Evolutionary conservation across 164 flowering plant genomes (phyloP).

Genomic region (Stephania yunnanensis): DNA sequence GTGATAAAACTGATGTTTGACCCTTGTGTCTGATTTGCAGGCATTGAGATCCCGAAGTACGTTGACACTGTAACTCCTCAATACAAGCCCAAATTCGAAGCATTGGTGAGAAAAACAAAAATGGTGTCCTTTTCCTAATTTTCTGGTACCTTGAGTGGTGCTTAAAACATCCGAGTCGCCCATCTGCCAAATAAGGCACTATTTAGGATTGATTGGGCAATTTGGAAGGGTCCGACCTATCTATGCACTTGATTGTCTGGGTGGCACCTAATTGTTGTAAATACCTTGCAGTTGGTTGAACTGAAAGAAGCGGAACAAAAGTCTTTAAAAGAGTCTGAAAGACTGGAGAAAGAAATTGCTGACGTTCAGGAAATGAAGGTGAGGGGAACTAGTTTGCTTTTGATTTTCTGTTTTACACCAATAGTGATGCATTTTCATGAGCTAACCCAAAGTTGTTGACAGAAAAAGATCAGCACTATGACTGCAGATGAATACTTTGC

Average conservation of each 20-base stretch:
- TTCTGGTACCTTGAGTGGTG: not conserved
- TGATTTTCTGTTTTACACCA: not conserved
- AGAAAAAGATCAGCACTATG: constrained; percentile 89
- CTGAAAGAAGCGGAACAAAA: constrained; percentile 82
- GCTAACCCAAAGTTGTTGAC: constrained; percentile 13
- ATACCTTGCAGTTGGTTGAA: constrained; percentile 59
- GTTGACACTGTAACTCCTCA: constrained; percentile 88
- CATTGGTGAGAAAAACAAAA: constrained; percentile 48
- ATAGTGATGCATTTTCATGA: not conserved
- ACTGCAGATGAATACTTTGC: constrained; percentile 90
- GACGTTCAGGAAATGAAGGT: constrained; percentile 94
- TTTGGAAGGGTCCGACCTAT: too few relatives aligned
- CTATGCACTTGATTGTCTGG: not conserved
- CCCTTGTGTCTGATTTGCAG: constrained; percentile 31
- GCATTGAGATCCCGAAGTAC: constrained; percentile 69
- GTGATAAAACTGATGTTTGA: not conserved
- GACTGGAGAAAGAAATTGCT: constrained; percentile 82
- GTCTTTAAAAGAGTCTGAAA: constrained; percentile 81
- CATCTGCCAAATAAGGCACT: not conserved
- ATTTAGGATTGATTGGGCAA: not conserved
- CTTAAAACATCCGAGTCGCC: not conserved
- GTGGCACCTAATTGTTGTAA: not conserved
- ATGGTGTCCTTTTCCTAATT: not conserved
- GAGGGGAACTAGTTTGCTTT: not conserved
- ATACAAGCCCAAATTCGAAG: constrained; percentile 83